These are phyloP conservation scores for Ganoderma boninense DNA, from an alignment of 1,284 basidiomycete genomes.

Conservation along the genomic window DNA sequence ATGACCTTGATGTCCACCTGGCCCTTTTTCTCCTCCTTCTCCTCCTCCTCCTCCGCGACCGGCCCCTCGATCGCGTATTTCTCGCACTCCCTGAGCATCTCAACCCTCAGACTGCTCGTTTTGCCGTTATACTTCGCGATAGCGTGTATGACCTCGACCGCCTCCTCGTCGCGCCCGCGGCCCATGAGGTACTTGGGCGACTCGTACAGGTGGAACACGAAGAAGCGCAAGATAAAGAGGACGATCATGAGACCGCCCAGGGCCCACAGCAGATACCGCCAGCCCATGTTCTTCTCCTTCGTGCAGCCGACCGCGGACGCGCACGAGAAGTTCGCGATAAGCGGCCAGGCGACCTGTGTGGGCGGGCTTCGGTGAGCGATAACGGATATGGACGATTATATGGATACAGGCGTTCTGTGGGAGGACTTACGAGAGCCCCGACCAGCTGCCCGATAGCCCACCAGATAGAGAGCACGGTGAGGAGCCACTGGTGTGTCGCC, in stretches of 20 bases:
- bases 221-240: constrained; percentile 72
- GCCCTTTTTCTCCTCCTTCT: background rate
- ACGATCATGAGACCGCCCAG: constrained; percentile 68
- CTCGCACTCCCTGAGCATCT: constrained; percentile 34
- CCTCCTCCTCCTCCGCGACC: background rate
- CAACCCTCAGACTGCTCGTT: constrained; percentile 52
- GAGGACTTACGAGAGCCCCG: constrained; percentile 61
- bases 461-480: constrained; percentile 69
- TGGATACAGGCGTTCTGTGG: constrained; percentile 64
- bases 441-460: constrained; percentile 72
- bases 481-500: constrained; percentile 64
- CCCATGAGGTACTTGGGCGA: constrained; percentile 79
- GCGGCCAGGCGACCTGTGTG: constrained; percentile 58
- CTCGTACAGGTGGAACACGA: constrained; percentile 75
- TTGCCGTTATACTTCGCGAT: constrained; percentile 76
- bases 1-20: constrained; percentile 4
- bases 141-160: constrained; percentile 70
- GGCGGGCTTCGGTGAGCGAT: constrained; percentile 39
- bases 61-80: background rate
- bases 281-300: constrained; percentile 65
- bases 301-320: constrained; percentile 46
- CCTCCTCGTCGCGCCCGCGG: constrained; percentile 72
- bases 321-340: constrained; percentile 68
- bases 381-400: constrained; percentile 34
- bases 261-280: constrained; percentile 72